Evolutionary conservation across 805 yeast genomes (phyloP).

Genomic region (Diddensiella santjacobensis): DNA sequence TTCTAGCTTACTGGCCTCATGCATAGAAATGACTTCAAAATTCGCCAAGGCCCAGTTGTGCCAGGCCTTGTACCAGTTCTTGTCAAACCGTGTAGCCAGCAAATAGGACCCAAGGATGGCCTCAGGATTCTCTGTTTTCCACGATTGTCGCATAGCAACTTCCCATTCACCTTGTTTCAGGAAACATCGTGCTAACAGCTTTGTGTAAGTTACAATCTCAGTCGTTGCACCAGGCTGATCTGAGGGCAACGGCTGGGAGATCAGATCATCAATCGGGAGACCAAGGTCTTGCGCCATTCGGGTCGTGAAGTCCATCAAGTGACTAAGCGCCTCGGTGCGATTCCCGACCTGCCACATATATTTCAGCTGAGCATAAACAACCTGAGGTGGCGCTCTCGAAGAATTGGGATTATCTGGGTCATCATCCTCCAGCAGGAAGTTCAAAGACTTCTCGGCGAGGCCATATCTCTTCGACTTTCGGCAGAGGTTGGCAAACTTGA

Average conservation of each 20-base stretch:
- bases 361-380: conserved; percentile 93
- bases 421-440: conserved; percentile 71
- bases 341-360: conserved; percentile 96
- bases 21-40: conserved; percentile 78
- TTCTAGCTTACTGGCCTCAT: conserved; percentile 18
- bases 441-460: conserved; percentile 86
- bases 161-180: conserved; percentile 99
- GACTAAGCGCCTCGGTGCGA: conserved; percentile 78
- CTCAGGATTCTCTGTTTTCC: conserved; percentile 68
- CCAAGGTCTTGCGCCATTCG: conserved; percentile 87
- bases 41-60: conserved; percentile 99
- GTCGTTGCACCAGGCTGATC: conserved; percentile 64
- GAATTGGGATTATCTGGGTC: conserved; percentile 42
- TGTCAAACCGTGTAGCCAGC: conserved; percentile 91
- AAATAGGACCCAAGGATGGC: conserved; percentile 87
- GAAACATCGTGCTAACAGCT: conserved; percentile 86
- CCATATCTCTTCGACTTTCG: conserved; percentile 91
- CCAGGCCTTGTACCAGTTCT: conserved; percentile 97
- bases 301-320: conserved; percentile 84
- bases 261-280: conserved; percentile 69
- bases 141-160: conserved; percentile 68
- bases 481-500: conserved; percentile 93
- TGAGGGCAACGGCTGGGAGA: conserved; percentile 79
- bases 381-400: conserved; percentile 91
- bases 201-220: conserved; percentile 79